Base-by-base conservation (phyloP, 495 filamentous ascomycete genomes). In the Glutinoglossum americanum region DNA sequence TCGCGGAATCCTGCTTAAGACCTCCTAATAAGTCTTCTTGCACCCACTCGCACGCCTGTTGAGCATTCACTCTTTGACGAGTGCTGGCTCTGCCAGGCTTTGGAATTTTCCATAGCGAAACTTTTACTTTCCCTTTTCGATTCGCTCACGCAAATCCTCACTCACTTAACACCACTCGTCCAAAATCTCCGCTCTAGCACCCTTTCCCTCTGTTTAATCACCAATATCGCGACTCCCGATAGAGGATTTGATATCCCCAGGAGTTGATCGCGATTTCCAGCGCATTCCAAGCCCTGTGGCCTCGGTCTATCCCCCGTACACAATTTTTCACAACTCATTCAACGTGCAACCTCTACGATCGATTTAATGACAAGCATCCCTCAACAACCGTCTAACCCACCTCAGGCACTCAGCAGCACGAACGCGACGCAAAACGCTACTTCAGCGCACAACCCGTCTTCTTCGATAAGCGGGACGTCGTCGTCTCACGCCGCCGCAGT, bases 381-480 rank as follows among this genome's bases (percentile, higher is more conserved):
- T 59, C 8, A 41, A 51, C 57, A 41, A 35, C 51, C 28, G 59
- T 19, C 55, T 33, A 57, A 44, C 51, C 53, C 60, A 64, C 60
- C 62, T 60, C 58, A 66, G 65, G 62, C 71, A 74, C 68, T 69
- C 72, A 69, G 67, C 61, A 72, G 69, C 65, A 71, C 70, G 71
- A 75, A 72, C 71, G 69, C 68, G 69, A 74, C 74, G 71, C 74
- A 74, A 68, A 72, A 68, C 75, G 70, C 72, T 73, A 71, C 69
- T 70, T 70, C 66, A 70, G 71, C 77, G 64, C 68, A 71, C 57
- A 70, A 60, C 35, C 54, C 73, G 62, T 74, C 73, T 59, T 74
- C 73, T 59, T 73, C 80, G 71, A 69, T 74, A 62, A 75, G 76
- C 72, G 80, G 74, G 71, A 73, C 75, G 68, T 74, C 80, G 63